These are phyloP conservation scores for Xylaria sp. DNA, from an alignment of 2,329 filamentous ascomycete species.

Conservation along the genomic window DNA sequence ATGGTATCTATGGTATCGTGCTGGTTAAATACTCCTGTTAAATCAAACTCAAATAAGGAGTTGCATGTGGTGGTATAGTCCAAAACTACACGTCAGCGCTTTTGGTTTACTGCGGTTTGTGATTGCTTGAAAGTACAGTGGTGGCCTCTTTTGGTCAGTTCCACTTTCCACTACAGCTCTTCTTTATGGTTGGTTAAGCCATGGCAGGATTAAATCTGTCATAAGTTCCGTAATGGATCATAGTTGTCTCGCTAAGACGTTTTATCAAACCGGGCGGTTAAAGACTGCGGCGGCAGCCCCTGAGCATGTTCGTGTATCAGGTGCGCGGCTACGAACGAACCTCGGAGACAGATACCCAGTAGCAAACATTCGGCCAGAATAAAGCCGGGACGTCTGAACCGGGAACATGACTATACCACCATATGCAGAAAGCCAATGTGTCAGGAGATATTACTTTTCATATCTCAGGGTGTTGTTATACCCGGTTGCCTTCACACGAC, in stretches of 20 bases:
- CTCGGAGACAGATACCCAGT: slow-evolving; percentile 11
- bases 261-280: slow-evolving; percentile 12
- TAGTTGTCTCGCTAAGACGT: background rate
- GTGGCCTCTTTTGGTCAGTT: background rate
- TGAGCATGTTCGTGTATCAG: slow-evolving; percentile 22
- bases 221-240: background rate
- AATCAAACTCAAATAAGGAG: too few relatives aligned
- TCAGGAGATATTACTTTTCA: background rate
- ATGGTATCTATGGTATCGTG: too few relatives aligned
- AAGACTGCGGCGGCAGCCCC: slow-evolving; percentile 7
- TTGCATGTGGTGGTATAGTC: too few relatives aligned
- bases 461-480: background rate
- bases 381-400: slow-evolving; percentile 3
- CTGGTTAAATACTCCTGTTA: too few relatives aligned
- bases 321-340: background rate
- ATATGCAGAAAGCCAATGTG: background rate
- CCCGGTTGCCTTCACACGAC: slow-evolving; percentile 3
- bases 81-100: too few relatives aligned
- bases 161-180: too few relatives aligned
- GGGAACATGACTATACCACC: background rate
- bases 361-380: background rate
- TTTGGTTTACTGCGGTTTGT: too few relatives aligned
- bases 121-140: too few relatives aligned
- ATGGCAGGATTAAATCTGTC: background rate
- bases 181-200: background rate